Evolutionary conservation across 1,284 basidiomycete genomes (phyloP), one percentile per base, ranked within the genome.

Genomic region (Trichosporon coremiiforme): DNA sequence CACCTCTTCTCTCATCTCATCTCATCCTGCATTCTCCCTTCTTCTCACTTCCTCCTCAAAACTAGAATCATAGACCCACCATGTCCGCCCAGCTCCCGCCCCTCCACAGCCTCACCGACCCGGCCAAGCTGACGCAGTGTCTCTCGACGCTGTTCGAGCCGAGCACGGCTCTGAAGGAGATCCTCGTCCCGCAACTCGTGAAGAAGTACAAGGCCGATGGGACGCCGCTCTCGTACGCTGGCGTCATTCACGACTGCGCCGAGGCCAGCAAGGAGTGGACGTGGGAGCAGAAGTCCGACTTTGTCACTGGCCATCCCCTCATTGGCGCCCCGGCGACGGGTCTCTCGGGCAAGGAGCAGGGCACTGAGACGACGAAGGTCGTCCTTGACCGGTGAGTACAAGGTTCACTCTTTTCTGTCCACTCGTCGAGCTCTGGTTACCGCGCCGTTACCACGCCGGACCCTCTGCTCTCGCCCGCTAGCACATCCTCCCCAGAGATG

Each of bases 291-390:
- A 89, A 89, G 78, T 89, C 89, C 0, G 83, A 84, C 68, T 95
- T 97, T 78, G 86, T 95, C 71, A 87, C 86, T 1, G 92, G 90
- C 1, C 94, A 96, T 84, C 94, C 94, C 53, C 87, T 93, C 72
- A 95, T 96, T 65, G 94, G 94, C 31, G 92, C 93, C 82, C 89
- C 89, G 35, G 75, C 73, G 25, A 92, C 90, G 1, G 86, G 82
- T 55, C 84, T 92, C 65, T 94, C 91, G 80, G 88, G 88, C 29
- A 89, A 87, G 63, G 94, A 96, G 80, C 94, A 96, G 82, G 89
- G 89, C 4, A 66, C 65, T 17, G 22, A 71, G 70, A 81, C 83
- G 17, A 73, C 76, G 3, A 60, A 72, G 22, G 76, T 82, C 8
- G 79, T 84, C 0, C 73, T 83, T 10, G 74, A 74, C 22, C 73